These are phyloP conservation scores for Brassica rapa DNA, from an alignment of 345 rosid species.

Conservation along the genomic window DNA sequence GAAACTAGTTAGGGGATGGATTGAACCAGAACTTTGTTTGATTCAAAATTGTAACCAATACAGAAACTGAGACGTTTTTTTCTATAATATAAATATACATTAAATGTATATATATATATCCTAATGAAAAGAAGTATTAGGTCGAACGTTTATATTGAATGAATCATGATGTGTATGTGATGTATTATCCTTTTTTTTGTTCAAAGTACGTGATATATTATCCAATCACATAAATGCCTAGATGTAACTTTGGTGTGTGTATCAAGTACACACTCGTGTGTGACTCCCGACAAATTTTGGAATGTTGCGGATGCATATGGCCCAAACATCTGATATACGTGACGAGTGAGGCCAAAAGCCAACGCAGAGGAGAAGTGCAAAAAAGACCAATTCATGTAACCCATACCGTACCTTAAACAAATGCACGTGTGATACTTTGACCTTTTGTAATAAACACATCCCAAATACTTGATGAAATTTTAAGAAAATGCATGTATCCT, in stretches of 20 bases:
- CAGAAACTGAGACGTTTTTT: background rate
- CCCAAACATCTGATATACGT: slow-evolving; percentile 29
- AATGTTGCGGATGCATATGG: slow-evolving; percentile 26
- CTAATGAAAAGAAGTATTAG: background rate
- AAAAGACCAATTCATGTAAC: slow-evolving; percentile 28
- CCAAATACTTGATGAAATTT: background rate
- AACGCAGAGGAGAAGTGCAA: slow-evolving; percentile 22
- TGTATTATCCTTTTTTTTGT: background rate
- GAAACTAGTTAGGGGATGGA: background rate
- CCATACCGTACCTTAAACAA: slow-evolving; percentile 38
- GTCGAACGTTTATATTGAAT: background rate
- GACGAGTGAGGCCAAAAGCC: slow-evolving; percentile 35
- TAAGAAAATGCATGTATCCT: background rate
- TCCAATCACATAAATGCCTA: slow-evolving; percentile 28
- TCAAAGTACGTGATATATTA: background rate
- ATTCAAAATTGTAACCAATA: background rate
- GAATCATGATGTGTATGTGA: slow-evolving; percentile 18
- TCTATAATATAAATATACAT: background rate
- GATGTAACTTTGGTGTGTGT: background rate
- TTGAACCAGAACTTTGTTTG: background rate
- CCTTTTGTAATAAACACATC: background rate
- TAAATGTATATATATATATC: too few relatives aligned
- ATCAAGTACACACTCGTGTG: slow-evolving; percentile 35
- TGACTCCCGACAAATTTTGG: slow-evolving; percentile 39
- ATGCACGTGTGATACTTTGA: slow-evolving; percentile 30